Percentiles rank a stretch among this genome's conserved stretches.
These are phyloP conservation scores for Wallacemonas sp. DNA, from an alignment of 208 protist species.

Conservation along the genomic window DNA sequence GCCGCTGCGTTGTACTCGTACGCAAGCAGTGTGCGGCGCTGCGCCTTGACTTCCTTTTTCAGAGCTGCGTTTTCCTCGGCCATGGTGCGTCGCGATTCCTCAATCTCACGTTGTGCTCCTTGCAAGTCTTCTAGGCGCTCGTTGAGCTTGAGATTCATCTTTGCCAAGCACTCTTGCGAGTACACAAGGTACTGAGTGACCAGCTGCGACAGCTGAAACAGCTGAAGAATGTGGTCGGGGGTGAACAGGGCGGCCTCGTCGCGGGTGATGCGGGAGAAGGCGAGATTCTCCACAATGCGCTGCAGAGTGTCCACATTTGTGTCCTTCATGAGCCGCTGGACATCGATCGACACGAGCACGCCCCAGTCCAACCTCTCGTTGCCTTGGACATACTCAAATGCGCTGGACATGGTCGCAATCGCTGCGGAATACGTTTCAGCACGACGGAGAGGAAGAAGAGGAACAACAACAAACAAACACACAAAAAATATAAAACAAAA, in stretches of 20 bases:
- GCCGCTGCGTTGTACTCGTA: slow-evolving; percentile 71
- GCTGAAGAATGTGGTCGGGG: slow-evolving; percentile 80
- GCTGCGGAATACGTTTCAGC: background rate
- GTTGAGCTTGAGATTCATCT: slow-evolving; percentile 77
- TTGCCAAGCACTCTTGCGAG: slow-evolving; percentile 82
- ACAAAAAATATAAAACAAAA: slow-evolving; percentile 3
- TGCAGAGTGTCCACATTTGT: slow-evolving; percentile 87
- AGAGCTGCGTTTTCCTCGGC: slow-evolving; percentile 54
- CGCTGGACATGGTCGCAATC: slow-evolving; percentile 14
- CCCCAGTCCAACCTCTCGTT: slow-evolving; percentile 90
- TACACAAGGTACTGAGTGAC: slow-evolving; percentile 90
- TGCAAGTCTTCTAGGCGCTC: slow-evolving; percentile 54
- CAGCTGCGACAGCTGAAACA: slow-evolving; percentile 82
- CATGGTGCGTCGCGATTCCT: slow-evolving; percentile 36
- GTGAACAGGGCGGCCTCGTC: slow-evolving; percentile 89
- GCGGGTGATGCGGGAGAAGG: slow-evolving; percentile 79
- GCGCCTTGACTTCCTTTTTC: slow-evolving; percentile 85
- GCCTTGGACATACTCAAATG: slow-evolving; percentile 80
- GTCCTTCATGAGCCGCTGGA: slow-evolving; percentile 74
- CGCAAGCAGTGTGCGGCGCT: slow-evolving; percentile 74
- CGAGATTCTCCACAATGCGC: slow-evolving; percentile 85
- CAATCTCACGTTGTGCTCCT: slow-evolving; percentile 20
- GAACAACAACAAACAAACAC: background rate
- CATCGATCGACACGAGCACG: slow-evolving; percentile 83
- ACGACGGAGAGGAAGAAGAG: slow-evolving; percentile 4